Base-by-base conservation (phyloP, 441 rosid genomes). In the Gossypium armourianum region DNA sequence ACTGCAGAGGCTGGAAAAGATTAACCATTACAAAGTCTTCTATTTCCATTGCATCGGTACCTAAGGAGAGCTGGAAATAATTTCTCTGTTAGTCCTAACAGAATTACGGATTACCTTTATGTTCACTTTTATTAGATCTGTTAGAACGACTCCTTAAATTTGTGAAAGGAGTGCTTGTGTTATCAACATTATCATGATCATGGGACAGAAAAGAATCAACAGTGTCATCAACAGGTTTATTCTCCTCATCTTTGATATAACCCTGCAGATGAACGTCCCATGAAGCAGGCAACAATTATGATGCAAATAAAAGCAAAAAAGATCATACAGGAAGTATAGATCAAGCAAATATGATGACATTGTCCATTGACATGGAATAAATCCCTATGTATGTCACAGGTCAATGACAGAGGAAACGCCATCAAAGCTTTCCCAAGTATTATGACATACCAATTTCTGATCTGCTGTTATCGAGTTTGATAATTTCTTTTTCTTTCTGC, bases 151-250 rank as follows among this genome's bases (percentile, higher is more conserved):
- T 3, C 50, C 29, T 40, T 43, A 63, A 63, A 40, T 19, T 63
- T 2, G 1, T 4, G 68, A 63, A 63, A 19, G 66, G 52, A 26
- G 72, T 49, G 72, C 71, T 71, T 56, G 71, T 53, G 52, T 66
- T 75, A 66, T 76, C 74, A 32, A 50, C 69, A 68, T 74, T 64
- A 7, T 66, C 75, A 73, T 56, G 76, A 28, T 74, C 74, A 65
- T 64, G 72, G 72, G 78, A 79, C 49, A 79, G 63, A 75, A 79
- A 83, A 10, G 83, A 77, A 68, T 77, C 86, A 13, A 81, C 73
- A 57, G 72, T 75, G 54, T 77, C 84, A 74, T 77, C 82, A 21
- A 62, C 72, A 50, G 80, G 56, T 40, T 72, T 74, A 47, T 72
- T 55, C 26, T 61, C 79, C 70, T 81, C 81, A 28, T 71, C 82